Evolutionary conservation across 257 asterid species (phyloP).

Genomic region (Rubia yunnanensis): DNA sequence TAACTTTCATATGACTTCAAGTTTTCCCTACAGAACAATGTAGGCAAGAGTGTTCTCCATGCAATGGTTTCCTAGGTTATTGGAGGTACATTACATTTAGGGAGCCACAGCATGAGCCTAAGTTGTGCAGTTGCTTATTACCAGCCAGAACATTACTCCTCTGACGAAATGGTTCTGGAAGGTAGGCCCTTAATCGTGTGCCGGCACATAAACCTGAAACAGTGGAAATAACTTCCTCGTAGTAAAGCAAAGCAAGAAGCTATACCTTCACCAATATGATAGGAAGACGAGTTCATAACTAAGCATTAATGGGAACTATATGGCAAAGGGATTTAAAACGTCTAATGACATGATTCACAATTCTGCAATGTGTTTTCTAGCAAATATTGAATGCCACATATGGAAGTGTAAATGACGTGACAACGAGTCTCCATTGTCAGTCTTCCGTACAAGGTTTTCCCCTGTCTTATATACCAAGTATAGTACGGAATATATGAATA

Average conservation of each 20-base stretch:
- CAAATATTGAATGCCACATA: neutral
- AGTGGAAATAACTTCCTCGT: neutral
- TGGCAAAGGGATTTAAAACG: neutral
- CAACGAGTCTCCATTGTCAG: neutral
- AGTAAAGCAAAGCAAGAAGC: neutral
- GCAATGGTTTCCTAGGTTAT: neutral
- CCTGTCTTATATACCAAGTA: neutral
- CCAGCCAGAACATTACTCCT: constrained; percentile 37
- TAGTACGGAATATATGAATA: neutral
- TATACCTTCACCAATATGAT: neutral
- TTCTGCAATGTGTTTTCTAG: neutral
- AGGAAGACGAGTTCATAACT: neutral
- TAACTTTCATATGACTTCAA: neutral
- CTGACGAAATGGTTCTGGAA: constrained; percentile 30
- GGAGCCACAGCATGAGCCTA: neutral
- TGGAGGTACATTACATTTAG: neutral
- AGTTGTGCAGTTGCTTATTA: neutral
- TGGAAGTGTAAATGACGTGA: neutral
- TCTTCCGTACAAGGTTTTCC: neutral
- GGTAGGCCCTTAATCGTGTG: constrained; percentile 75
- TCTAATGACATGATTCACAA: neutral
- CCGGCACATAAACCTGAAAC: constrained; percentile 77
- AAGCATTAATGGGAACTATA: neutral
- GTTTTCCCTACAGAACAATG: neutral
- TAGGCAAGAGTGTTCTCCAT: neutral